Evolutionary conservation across 116 monocot species (phyloP).

Genomic region (Phalaenopsis hybrid): DNA sequence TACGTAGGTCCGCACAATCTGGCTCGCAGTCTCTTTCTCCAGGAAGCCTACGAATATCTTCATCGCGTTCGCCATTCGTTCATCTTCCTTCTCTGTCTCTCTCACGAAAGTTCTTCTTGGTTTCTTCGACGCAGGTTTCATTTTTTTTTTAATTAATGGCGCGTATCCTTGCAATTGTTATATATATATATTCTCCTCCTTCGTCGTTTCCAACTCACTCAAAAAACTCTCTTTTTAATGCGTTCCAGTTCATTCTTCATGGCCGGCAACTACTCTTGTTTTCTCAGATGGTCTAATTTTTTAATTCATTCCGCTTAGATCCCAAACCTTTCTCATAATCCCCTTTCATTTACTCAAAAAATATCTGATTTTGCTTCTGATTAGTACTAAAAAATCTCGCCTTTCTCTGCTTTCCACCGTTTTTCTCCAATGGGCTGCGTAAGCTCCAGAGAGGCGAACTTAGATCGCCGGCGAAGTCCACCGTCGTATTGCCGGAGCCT

Average conservation of each 20-base stretch:
- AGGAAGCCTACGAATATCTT: background rate
- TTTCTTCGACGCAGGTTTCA: background rate
- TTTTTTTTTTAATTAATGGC: background rate
- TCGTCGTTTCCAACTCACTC: background rate
- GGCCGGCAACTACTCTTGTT: background rate
- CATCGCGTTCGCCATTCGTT: background rate
- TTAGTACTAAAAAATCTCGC: background rate
- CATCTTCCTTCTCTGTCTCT: background rate
- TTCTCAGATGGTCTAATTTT: background rate
- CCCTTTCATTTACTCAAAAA: background rate
- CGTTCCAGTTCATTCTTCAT: background rate
- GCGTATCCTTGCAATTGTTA: background rate
- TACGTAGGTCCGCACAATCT: background rate
- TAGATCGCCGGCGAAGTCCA: constrained; percentile 1
- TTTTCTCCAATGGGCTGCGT: constrained; percentile 15
- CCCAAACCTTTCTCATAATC: background rate
- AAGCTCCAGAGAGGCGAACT: constrained; percentile 7
- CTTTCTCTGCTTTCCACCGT: background rate
- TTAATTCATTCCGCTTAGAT: background rate
- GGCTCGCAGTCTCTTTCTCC: background rate
- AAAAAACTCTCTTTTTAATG: background rate
- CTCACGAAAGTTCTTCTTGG: too few relatives aligned
- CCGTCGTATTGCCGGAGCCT: constrained; percentile 9
- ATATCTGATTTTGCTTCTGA: background rate
- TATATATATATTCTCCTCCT: background rate